These are phyloP conservation scores for Jaminaea rosea DNA, from an alignment of 1,284 basidiomycete species.

Conservation along the genomic window DNA sequence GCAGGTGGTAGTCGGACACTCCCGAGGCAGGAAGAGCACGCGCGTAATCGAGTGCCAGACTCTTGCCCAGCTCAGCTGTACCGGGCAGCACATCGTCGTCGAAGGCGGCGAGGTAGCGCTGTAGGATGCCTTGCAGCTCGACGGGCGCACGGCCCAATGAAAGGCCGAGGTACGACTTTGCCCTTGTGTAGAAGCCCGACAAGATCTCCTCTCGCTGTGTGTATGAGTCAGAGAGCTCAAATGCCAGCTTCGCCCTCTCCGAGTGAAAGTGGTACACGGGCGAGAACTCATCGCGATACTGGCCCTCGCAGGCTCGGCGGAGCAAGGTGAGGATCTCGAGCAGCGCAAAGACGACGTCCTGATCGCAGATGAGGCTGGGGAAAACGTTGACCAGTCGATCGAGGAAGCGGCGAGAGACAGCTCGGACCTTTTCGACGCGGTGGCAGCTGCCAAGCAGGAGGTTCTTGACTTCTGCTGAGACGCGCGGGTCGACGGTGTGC, in stretches of 20 bases:
- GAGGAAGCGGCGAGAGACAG: slow-evolving; percentile 71
- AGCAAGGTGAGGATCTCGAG: slow-evolving; percentile 85
- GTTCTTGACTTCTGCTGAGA: slow-evolving; percentile 66
- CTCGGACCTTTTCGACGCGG: slow-evolving; percentile 68
- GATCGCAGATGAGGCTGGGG: slow-evolving; percentile 86
- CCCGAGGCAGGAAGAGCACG: slow-evolving; percentile 27
- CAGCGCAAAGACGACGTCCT: slow-evolving; percentile 64
- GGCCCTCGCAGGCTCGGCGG: slow-evolving; percentile 77
- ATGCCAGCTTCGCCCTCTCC: slow-evolving; percentile 60
- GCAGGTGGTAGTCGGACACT: slow-evolving; percentile 29
- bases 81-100: slow-evolving; percentile 23
- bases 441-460: slow-evolving; percentile 76
- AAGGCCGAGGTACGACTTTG: slow-evolving; percentile 72
- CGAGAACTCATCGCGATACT: slow-evolving; percentile 88
- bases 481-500: slow-evolving; percentile 65
- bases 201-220: slow-evolving; percentile 75
- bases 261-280: slow-evolving; percentile 76
- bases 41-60: slow-evolving; percentile 40
- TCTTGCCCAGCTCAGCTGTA: slow-evolving; percentile 37
- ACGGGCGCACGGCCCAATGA: slow-evolving; percentile 79
- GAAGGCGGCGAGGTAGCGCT: slow-evolving; percentile 52
- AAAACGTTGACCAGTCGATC: slow-evolving; percentile 82
- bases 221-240: slow-evolving; percentile 82
- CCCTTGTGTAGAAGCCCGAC: slow-evolving; percentile 62
- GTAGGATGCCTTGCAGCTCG: slow-evolving; percentile 81